These are phyloP conservation scores for Sclerotinia minor DNA, from an alignment of 2,329 filamentous ascomycete species.

Conservation along the genomic window DNA sequence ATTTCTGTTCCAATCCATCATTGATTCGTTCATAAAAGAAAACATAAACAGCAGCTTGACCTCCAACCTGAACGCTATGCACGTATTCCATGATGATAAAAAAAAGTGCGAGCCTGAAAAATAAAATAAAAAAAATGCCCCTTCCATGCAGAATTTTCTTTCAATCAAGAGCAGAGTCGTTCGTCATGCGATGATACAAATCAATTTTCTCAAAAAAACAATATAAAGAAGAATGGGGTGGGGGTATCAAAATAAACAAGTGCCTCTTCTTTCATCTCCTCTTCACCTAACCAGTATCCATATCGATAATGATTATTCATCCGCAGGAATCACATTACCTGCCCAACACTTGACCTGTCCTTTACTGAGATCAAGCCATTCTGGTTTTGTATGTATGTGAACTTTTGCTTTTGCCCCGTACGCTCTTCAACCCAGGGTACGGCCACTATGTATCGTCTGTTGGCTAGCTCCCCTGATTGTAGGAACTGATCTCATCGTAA, in stretches of 20 bases:
- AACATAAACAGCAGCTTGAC: conserved; percentile 9
- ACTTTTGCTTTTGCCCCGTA: background rate
- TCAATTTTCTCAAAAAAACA: conserved; percentile 20
- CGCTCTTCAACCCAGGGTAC: conserved; percentile 39
- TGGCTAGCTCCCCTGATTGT: conserved; percentile 40
- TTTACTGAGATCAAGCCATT: background rate
- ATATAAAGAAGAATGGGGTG: conserved; percentile 2
- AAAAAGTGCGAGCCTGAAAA: background rate
- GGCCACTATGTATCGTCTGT: conserved; percentile 42
- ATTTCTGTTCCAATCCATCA: conserved; percentile 17
- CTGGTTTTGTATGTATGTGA: background rate
- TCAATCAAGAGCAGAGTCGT: conserved; percentile 21
- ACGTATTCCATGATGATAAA: conserved; percentile 18
- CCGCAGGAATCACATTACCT: background rate
- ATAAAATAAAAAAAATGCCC: conserved; percentile 20
- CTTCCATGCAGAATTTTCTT: conserved; percentile 11
- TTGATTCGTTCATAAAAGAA: conserved; percentile 17
- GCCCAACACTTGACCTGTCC: background rate
- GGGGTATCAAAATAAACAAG: conserved; percentile 28
- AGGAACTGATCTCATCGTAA: conserved; percentile 37
- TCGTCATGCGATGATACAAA: conserved; percentile 22
- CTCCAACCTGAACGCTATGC: conserved; percentile 23
- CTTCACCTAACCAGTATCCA: conserved; percentile 2
- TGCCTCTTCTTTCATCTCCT: conserved; percentile 9
- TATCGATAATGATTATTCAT: background rate